Percentiles rank a stretch among this genome's conserved stretches.
Evolutionary conservation across 176 grass and related monocot species (phyloP).

Genomic region (Aechmea fasciata): DNA sequence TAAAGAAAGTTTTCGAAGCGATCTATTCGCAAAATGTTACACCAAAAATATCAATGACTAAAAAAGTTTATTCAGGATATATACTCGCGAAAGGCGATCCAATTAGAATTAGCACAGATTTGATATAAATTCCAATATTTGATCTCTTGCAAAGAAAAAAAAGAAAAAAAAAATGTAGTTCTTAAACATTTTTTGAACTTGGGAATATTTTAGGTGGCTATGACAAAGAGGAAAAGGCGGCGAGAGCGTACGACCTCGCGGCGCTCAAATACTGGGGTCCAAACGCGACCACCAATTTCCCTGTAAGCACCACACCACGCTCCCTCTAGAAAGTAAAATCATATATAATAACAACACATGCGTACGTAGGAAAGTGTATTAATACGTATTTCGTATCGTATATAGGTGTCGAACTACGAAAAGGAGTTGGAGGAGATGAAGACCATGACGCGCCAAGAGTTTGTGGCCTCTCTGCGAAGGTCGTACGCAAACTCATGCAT

Average conservation of each 20-base stretch:
- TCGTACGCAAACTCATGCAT: slow-evolving; percentile 34
- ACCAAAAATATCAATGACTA: too few species aligned
- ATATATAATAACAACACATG: too few species aligned
- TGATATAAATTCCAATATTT: too few species aligned
- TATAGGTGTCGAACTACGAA: slow-evolving; percentile 64
- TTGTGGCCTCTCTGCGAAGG: slow-evolving; percentile 87
- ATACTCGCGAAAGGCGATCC: too few species aligned
- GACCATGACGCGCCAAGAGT: slow-evolving; percentile 88
- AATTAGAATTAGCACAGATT: too few species aligned
- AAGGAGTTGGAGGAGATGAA: slow-evolving; percentile 92
- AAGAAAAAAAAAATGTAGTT: too few species aligned
- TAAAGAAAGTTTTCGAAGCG: too few species aligned
- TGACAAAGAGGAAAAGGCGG: slow-evolving; percentile 89
- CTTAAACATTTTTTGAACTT: too few species aligned
- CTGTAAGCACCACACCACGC: slow-evolving; percentile 32
- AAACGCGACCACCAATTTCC: slow-evolving; percentile 76
- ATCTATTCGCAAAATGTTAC: too few species aligned
- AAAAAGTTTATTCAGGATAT: too few species aligned
- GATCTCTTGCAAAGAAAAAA: too few species aligned
- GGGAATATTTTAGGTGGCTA: slow-evolving; percentile 55
- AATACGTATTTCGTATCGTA: slow-evolving; percentile 7
- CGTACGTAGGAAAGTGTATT: neutral
- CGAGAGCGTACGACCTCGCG: slow-evolving; percentile 81
- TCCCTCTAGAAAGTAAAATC: neutral
- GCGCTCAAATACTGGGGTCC: slow-evolving; percentile 84